Conservation (phyloP, 148 eudicot species). For the Drosera capensis region DNA sequence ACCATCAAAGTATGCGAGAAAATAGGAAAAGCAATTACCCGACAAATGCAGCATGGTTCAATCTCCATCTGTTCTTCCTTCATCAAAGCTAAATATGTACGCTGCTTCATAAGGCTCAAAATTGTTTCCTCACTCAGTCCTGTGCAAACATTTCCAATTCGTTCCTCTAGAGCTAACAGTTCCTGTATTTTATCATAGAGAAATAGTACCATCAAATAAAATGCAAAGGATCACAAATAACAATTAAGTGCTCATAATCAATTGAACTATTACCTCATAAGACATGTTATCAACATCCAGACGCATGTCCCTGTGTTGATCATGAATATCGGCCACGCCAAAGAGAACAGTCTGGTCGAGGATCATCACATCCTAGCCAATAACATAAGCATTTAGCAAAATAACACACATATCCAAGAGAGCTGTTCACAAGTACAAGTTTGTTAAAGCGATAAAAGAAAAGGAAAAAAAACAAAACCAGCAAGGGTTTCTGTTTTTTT, state of each 20-base stretch:
- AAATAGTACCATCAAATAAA: no score
- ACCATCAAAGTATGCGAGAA: background rate
- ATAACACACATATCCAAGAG: background rate
- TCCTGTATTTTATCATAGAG: slow-evolving; percentile 55
- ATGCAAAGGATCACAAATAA: no score
- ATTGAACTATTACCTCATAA: slow-evolving; percentile 48
- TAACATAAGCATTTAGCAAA: background rate
- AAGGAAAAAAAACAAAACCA: no score
- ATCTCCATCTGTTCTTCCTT: slow-evolving; percentile 25
- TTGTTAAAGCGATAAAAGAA: no score
- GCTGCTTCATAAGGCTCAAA: slow-evolving; percentile 34
- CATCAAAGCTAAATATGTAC: slow-evolving; percentile 23
- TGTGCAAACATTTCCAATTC: slow-evolving; percentile 74
- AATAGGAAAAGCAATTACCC: slow-evolving; percentile 22
- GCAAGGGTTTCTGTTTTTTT: no score
- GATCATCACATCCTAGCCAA: slow-evolving; percentile 66
- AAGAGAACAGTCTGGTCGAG: slow-evolving; percentile 55
- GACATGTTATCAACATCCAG: slow-evolving; percentile 99
- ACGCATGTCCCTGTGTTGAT: slow-evolving; percentile 87
- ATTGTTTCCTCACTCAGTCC: slow-evolving; percentile 71
- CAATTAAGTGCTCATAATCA: background rate
- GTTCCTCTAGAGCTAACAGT: slow-evolving; percentile 78
- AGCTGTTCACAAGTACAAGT: background rate
- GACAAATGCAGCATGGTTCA: slow-evolving; percentile 91
- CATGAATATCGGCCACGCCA: background rate